These are phyloP conservation scores for Trichoderma erinaceum DNA, from an alignment of 495 filamentous ascomycete genomes.

Conservation along the genomic window DNA sequence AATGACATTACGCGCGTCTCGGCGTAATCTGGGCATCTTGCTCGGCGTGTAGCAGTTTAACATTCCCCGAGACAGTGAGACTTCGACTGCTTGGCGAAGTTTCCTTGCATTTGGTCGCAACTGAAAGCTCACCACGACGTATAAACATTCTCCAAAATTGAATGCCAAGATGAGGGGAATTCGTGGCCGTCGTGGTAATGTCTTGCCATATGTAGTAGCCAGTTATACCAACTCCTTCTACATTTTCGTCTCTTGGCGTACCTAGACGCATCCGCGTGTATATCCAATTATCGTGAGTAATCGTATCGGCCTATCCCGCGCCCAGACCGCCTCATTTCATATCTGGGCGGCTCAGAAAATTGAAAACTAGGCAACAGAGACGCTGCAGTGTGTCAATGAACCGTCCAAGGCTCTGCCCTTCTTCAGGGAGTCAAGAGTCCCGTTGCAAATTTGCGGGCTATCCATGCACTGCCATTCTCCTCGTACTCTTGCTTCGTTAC, in stretches of 20 bases:
- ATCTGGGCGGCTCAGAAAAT: background rate
- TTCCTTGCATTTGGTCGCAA: background rate
- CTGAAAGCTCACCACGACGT: background rate
- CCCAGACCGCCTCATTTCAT: background rate
- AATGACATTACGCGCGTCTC: too few species aligned
- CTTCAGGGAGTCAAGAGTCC: constrained; percentile 20
- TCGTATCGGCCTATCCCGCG: background rate
- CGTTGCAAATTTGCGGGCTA: constrained; percentile 60
- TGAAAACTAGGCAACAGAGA: background rate
- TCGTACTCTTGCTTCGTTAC: constrained; percentile 87
- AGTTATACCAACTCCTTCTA: background rate
- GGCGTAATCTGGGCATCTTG: too few species aligned
- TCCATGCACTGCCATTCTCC: constrained; percentile 76
- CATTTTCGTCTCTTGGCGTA: background rate
- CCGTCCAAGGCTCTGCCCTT: background rate
- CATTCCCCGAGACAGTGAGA: too few species aligned
- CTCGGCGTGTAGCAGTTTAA: too few species aligned
- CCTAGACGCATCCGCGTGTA: background rate
- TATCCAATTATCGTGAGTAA: background rate
- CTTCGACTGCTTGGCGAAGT: too few species aligned
- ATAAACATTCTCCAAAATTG: background rate
- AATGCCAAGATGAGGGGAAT: background rate
- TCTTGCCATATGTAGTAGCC: background rate
- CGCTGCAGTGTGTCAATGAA: background rate
- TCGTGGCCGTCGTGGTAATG: background rate